phyloP scores from a whole-genome alignment of 2,329 filamentous ascomycete species.

The Botrytis galanthina region DNA sequence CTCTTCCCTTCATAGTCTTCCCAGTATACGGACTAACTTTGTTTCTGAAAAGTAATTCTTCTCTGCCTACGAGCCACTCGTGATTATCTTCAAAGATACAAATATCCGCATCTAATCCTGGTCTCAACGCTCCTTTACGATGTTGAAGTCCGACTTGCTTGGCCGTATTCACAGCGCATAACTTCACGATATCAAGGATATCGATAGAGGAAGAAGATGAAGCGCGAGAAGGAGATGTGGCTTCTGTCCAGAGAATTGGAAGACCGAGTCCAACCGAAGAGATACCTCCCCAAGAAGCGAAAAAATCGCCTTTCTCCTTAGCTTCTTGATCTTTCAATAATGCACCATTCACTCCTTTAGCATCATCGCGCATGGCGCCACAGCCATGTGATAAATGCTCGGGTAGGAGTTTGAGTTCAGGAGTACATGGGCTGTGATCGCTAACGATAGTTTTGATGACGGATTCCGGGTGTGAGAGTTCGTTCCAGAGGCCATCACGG shows the following conservation, averaged over 20 bases:
- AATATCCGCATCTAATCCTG: conserved; percentile 85
- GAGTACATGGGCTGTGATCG: conserved; percentile 95
- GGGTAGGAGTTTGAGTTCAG: conserved; percentile 86
- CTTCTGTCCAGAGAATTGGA: conserved; percentile 71
- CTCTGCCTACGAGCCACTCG: conserved; percentile 69
- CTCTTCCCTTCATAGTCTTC: conserved; percentile 61
- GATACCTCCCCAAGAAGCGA: conserved; percentile 94
- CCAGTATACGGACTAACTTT: conserved; percentile 45
- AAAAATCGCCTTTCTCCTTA: conserved; percentile 73
- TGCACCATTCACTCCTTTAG: conserved; percentile 33
- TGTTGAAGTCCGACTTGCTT: conserved; percentile 81
- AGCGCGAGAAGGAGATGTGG: conserved; percentile 39
- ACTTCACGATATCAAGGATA: conserved; percentile 75
- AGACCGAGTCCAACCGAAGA: conserved; percentile 90
- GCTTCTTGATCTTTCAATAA: conserved; percentile 39
- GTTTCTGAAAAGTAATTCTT: conserved; percentile 71
- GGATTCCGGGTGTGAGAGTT: conserved; percentile 67
- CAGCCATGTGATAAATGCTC: conserved; percentile 48
- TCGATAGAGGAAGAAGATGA: conserved; percentile 20
- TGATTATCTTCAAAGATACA: conserved; percentile 88
- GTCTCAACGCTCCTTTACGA: conserved; percentile 75
- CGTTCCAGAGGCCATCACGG: conserved; percentile 69
- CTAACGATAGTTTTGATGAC: conserved; percentile 91
- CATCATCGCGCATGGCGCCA: conserved; percentile 34
- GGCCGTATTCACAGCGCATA: conserved; percentile 85